Evolutionary conservation across 352 stramenopile genomes (phyloP), one percentile per base, ranked within the genome.

Genomic region (Globisporangium okanoganense): DNA sequence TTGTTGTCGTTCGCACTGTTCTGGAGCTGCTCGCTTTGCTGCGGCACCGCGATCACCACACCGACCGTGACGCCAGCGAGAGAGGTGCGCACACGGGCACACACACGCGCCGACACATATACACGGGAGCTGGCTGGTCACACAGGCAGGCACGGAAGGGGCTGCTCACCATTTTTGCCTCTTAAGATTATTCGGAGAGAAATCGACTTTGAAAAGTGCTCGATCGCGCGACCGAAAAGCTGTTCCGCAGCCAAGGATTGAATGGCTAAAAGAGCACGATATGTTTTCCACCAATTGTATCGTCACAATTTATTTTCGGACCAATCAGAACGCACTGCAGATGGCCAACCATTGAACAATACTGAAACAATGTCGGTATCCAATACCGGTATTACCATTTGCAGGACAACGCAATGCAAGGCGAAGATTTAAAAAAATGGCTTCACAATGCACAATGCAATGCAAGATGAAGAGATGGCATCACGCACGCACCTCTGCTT

Each of bases 161-260:
- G 44, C 50, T 27, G 59, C 79, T 75, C 68, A 89, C 79, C 79
- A 89, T 89, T 82, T 80, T 86, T 82, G 69, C 61, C 66, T 79
- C 63, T 74, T 76, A 70, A 78, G 72, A 83, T 82, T 79, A 76
- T 79, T 65, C 62, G 73, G 72, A 85, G 76, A 85, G 74, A 85
- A 85, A 83, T 83, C 76, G 76, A 85, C 76, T 85, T 85, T 85
- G 74, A 81, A 76, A 83, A 85, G 74, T 83, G 74, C 73, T 69
- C 31, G 44, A 58, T 43, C 24, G 38, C 36, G 29, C 52, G 63
- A 41, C 55, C 41, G 33, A 43, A 54, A 45, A 51, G 67, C 54
- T 56, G 31, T 45, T n/a, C 52, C 35, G 50, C 49, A 65, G 40
- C 14, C 52, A 67, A 56, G 64, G 62, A 82, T 80, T 81, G 72